Percentiles rank a stretch among this genome's conserved stretches.
Conservation (phyloP, 345 rosid species). For the Pugionium dolabratum region DNA sequence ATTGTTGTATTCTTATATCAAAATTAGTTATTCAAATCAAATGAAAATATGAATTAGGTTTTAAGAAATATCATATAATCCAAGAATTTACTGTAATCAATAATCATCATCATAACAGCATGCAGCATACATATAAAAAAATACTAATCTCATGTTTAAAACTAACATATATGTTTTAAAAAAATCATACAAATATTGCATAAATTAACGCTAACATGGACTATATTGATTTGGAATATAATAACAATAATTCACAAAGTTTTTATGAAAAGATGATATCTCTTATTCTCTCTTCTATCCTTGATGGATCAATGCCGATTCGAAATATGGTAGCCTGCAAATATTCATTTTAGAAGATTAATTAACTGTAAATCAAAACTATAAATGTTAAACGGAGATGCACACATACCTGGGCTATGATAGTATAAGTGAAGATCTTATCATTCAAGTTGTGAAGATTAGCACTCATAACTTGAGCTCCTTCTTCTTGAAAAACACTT, state of each 20-base stretch:
- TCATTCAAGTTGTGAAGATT: conserved; percentile 28
- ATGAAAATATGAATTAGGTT: too few relatives aligned
- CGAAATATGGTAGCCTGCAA: conserved; percentile 29
- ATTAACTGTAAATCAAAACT: too few relatives aligned
- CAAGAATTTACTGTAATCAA: too few relatives aligned
- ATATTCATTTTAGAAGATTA: too few relatives aligned
- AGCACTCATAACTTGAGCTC: conserved; percentile 37
- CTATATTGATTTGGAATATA: background rate
- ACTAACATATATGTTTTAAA: background rate
- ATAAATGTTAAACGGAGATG: too few relatives aligned
- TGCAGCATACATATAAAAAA: background rate
- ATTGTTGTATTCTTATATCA: too few relatives aligned
- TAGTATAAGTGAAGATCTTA: conserved; percentile 15
- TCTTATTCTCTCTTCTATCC: conserved; percentile 26
- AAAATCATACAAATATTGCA: background rate
- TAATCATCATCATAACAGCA: background rate
- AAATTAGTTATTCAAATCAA: too few relatives aligned
- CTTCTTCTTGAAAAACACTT: conserved; percentile 38
- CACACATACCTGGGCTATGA: conserved; percentile 18
- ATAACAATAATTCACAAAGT: background rate
- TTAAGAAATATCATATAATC: too few relatives aligned
- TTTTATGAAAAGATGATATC: conserved; percentile 15
- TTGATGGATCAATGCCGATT: conserved; percentile 34
- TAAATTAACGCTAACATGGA: background rate
- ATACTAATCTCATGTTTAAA: background rate